Conservation (phyloP, 768 basidiomycete genomes). For the Austroboletus festivus region DNA sequence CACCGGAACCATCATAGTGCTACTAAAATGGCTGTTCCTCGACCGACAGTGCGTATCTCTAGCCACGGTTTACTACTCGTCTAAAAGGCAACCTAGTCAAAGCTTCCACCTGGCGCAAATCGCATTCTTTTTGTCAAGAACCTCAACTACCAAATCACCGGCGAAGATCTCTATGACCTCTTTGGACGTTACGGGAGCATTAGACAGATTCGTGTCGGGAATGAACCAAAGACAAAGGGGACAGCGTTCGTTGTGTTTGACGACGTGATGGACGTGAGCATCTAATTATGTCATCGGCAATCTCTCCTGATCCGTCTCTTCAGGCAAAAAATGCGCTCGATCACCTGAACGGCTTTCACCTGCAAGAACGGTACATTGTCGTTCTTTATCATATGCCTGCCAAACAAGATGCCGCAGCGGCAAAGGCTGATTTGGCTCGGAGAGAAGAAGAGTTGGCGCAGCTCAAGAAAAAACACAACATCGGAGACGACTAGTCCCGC, state of each 20-base stretch:
- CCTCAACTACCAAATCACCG: slow-evolving; percentile 87
- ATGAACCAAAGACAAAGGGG: slow-evolving; percentile 87
- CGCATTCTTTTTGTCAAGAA: slow-evolving; percentile 93
- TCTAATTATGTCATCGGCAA: neutral
- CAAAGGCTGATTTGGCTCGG: slow-evolving; percentile 87
- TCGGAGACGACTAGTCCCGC: slow-evolving; percentile 62
- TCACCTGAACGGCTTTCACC: slow-evolving; percentile 95
- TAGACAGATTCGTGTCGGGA: slow-evolving; percentile 92
- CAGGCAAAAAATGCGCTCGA: slow-evolving; percentile 97
- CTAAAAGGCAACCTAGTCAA: slow-evolving; percentile 46
- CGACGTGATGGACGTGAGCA: slow-evolving; percentile 89
- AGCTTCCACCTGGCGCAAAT: slow-evolving; percentile 89
- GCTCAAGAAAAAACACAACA: slow-evolving; percentile 83
- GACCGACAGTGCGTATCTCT: slow-evolving; percentile 54
- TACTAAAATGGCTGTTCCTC: slow-evolving; percentile 58
- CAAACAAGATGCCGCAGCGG: slow-evolving; percentile 91
- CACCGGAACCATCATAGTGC: slow-evolving; percentile 5
- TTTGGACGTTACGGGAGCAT: slow-evolving; percentile 98
- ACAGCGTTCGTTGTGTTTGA: slow-evolving; percentile 97
- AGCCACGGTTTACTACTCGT: neutral
- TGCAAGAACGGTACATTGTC: slow-evolving; percentile 97
- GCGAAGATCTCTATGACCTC: slow-evolving; percentile 93
- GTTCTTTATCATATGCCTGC: slow-evolving; percentile 97
- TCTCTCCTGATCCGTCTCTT: slow-evolving; percentile 14
- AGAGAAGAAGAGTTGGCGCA: slow-evolving; percentile 87